A percentile compares a stretch with the other conserved stretches of the same genome.
phyloP scores from a whole-genome alignment of 495 filamentous ascomycete species.

The Neurospora africana region DNA sequence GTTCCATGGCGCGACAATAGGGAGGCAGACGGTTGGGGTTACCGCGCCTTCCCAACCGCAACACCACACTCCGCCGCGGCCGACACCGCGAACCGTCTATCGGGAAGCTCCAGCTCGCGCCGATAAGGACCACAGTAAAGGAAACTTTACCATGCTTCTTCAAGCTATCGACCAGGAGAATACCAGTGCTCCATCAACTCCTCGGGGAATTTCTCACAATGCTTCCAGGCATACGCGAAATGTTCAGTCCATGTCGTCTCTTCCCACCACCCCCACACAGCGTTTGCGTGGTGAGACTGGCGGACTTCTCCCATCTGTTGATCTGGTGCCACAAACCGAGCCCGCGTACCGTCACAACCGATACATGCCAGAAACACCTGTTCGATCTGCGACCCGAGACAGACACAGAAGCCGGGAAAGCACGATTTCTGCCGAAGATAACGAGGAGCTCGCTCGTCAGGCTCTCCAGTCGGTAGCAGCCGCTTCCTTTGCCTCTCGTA shows the following conservation, averaged over 20 bases:
- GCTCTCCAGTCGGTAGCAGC: slow-evolving; percentile 47
- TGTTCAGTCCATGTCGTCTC: slow-evolving; percentile 67
- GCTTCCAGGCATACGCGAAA: slow-evolving; percentile 52
- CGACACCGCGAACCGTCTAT: slow-evolving; percentile 33
- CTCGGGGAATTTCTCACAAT: slow-evolving; percentile 36
- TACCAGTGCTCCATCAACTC: slow-evolving; percentile 57
- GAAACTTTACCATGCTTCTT: slow-evolving; percentile 64
- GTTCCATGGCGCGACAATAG: slow-evolving; percentile 29
- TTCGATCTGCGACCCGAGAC: slow-evolving; percentile 12
- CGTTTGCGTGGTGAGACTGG: slow-evolving; percentile 31
- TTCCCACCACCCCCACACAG: slow-evolving; percentile 62
- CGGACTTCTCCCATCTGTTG: slow-evolving; percentile 42
- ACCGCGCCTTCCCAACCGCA: slow-evolving; percentile 41
- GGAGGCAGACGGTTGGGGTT: slow-evolving; percentile 16
- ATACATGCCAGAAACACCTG: slow-evolving; percentile 20
- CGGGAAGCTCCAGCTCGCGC: slow-evolving; percentile 26
- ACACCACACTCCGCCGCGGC: slow-evolving; percentile 35
- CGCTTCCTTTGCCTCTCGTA: slow-evolving; percentile 31
- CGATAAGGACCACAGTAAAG: slow-evolving; percentile 28
- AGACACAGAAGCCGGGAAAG: slow-evolving; percentile 64
- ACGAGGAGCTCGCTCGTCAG: slow-evolving; percentile 47
- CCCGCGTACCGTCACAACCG: slow-evolving; percentile 30
- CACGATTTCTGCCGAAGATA: slow-evolving; percentile 78
- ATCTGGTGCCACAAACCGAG: slow-evolving; percentile 47
- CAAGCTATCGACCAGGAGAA: slow-evolving; percentile 62